These are phyloP conservation scores for Fusarium chuoi DNA, from an alignment of 2,329 filamentous ascomycete genomes.

Conservation along the genomic window DNA sequence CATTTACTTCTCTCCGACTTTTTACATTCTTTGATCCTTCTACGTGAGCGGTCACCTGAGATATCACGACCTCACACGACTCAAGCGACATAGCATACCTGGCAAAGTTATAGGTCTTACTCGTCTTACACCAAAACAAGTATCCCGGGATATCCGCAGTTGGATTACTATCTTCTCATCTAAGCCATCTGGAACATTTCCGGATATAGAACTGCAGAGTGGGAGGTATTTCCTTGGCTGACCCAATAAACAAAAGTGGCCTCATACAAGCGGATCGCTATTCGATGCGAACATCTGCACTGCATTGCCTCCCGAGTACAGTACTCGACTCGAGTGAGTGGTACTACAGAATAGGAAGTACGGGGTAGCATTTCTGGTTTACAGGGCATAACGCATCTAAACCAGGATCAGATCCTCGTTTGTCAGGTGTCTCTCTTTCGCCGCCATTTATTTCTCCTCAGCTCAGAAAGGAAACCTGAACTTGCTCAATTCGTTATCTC, in stretches of 20 bases:
- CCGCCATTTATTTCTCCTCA: constrained; percentile 3
- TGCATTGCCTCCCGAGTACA: not conserved
- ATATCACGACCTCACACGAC: constrained; percentile 17
- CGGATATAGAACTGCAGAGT: constrained; percentile 19
- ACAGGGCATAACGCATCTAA: not conserved
- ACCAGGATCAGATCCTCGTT: constrained; percentile 13
- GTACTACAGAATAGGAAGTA: constrained; percentile 19
- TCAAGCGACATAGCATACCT: not conserved
- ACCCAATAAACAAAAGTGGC: constrained; percentile 18
- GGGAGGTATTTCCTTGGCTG: constrained; percentile 14
- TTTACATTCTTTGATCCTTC: constrained; percentile 10
- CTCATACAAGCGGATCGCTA: constrained; percentile 30
- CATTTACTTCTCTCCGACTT: constrained; percentile 9
- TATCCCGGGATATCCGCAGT: constrained; percentile 25
- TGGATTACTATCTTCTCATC: constrained; percentile 23
- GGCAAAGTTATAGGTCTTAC: constrained; percentile 2
- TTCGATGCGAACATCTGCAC: constrained; percentile 37
- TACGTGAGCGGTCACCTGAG: constrained; percentile 33
- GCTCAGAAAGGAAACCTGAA: not conserved
- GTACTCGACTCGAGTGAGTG: not conserved
- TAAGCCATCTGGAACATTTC: constrained; percentile 24
- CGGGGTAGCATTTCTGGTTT: constrained; percentile 21
- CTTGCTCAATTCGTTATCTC: not conserved
- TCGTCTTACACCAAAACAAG: constrained; percentile 28
- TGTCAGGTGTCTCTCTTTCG: constrained; percentile 18